phyloP scores from a whole-genome alignment of 176 grass and related monocot species.

The Metroxylon sagu region DNA sequence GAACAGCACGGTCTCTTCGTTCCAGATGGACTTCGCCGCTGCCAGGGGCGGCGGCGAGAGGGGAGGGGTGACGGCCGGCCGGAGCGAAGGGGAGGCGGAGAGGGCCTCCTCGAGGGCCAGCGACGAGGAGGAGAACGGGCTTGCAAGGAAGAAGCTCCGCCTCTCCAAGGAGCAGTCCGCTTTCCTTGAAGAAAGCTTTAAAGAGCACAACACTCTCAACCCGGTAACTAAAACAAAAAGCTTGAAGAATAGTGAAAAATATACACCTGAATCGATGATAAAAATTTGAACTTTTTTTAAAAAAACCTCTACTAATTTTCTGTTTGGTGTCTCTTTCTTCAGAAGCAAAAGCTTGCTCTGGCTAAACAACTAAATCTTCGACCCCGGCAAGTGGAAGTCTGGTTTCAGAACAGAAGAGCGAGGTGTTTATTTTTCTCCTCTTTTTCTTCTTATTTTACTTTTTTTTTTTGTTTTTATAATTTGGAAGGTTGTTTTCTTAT shows the following conservation, averaged over 20 bases:
- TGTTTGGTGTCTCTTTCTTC: neutral
- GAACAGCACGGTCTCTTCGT: conserved; percentile 50
- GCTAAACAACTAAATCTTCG: conserved; percentile 73
- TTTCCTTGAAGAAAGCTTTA: conserved; percentile 89
- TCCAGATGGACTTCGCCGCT: conserved; percentile 42
- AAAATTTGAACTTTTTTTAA: no score
- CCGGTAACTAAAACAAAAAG: conserved; percentile 30
- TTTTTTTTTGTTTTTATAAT: no score
- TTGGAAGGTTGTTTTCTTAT: no score
- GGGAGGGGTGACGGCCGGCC: neutral
- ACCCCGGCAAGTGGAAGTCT: conserved; percentile 91
- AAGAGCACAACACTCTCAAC: conserved; percentile 86
- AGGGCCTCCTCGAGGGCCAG: conserved; percentile 49
- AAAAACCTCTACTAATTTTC: neutral
- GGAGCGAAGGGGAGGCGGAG: conserved; percentile 19
- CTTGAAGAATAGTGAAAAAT: no score
- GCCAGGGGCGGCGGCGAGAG: neutral
- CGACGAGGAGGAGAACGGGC: conserved; percentile 68
- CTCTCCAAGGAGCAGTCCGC: conserved; percentile 90
- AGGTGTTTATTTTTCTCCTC: conserved; percentile 30
- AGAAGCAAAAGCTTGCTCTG: conserved; percentile 85
- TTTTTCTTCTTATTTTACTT: neutral
- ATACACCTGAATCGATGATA: no score
- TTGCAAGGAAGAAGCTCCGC: conserved; percentile 73
- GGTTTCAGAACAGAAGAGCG: conserved; percentile 92